Conservation (phyloP, 2,329 filamentous ascomycete genomes). For the Talaromyces atroroseus region DNA sequence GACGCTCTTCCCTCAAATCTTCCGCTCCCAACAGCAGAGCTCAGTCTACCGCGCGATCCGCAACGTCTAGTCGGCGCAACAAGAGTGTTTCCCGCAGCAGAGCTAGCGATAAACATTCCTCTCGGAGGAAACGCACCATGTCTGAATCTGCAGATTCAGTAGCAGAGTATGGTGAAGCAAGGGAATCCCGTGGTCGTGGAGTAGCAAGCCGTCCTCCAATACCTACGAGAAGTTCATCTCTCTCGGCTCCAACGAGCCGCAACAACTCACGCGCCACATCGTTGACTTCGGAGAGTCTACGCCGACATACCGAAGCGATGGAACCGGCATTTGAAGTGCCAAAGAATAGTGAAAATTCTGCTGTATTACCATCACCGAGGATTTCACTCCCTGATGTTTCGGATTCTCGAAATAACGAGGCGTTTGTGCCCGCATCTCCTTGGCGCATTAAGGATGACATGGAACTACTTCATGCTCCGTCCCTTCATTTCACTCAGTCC, state of each 20-base stretch:
- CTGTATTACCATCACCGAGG: constrained; percentile 20
- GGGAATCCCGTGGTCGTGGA: constrained; percentile 24
- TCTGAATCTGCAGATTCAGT: constrained; percentile 34
- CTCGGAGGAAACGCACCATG: constrained; percentile 31
- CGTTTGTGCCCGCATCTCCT: constrained; percentile 32
- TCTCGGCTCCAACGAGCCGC: constrained; percentile 43
- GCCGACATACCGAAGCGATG: constrained; percentile 28
- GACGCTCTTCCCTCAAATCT: constrained; percentile 40
- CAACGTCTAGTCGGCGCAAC: constrained; percentile 32
- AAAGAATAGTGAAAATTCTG: constrained; percentile 17
- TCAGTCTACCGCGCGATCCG: constrained; percentile 35
- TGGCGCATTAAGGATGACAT: constrained; percentile 31
- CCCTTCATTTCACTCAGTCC: constrained; percentile 43
- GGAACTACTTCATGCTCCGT: constrained; percentile 42
- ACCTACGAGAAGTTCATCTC: constrained; percentile 39
- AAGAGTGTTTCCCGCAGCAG: constrained; percentile 27
- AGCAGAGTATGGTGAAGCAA: constrained; percentile 12
- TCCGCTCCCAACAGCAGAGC: constrained; percentile 32
- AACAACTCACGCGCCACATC: constrained; percentile 42
- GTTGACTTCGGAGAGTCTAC: constrained; percentile 39
- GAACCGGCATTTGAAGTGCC: constrained; percentile 20
- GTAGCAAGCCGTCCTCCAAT: constrained; percentile 27
- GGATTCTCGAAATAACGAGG: constrained; percentile 20
- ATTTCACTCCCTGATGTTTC: constrained; percentile 16
- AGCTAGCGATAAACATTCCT: constrained; percentile 4